phyloP scores from a whole-genome alignment of 805 yeast species.

The Saturnispora mendoncae region DNA sequence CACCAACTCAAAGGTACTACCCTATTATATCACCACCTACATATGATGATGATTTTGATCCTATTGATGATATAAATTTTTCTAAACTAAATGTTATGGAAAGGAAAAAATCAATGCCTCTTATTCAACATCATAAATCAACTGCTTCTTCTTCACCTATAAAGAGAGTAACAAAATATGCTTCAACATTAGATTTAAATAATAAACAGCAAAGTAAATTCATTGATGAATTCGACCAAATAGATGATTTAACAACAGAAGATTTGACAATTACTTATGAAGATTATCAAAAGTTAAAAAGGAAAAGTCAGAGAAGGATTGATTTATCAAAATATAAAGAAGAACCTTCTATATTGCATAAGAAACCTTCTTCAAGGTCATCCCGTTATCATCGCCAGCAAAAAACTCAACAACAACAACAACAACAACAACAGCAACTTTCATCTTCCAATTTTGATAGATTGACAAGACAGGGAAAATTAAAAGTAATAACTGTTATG shows the following conservation, averaged over 20 bases:
- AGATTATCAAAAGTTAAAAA: slow-evolving; percentile 21
- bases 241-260: slow-evolving; percentile 21
- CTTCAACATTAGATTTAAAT: slow-evolving; percentile 24
- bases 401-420: slow-evolving; percentile 2
- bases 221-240: slow-evolving; percentile 20
- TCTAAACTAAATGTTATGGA: slow-evolving; percentile 15
- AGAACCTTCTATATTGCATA: slow-evolving; percentile 14
- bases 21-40: neutral
- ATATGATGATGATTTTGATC: slow-evolving; percentile 22
- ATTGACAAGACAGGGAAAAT: slow-evolving; percentile 26
- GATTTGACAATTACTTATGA: slow-evolving; percentile 24
- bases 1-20: neutral
- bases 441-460: slow-evolving; percentile 13
- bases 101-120: slow-evolving; percentile 24
- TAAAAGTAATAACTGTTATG: slow-evolving; percentile 24
- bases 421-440: neutral
- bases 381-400: slow-evolving; percentile 11
- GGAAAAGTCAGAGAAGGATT: slow-evolving; percentile 19
- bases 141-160: slow-evolving; percentile 15
- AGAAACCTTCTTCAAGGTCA: no score
- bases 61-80: slow-evolving; percentile 19
- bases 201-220: neutral
- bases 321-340: slow-evolving; percentile 25
- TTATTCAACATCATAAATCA: slow-evolving; percentile 13
- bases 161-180: slow-evolving; percentile 20